Evolutionary conservation across 2,329 filamentous ascomycete genomes (phyloP), one percentile per base, ranked within the genome.

Genomic region (Aspergillus floridensis): DNA sequence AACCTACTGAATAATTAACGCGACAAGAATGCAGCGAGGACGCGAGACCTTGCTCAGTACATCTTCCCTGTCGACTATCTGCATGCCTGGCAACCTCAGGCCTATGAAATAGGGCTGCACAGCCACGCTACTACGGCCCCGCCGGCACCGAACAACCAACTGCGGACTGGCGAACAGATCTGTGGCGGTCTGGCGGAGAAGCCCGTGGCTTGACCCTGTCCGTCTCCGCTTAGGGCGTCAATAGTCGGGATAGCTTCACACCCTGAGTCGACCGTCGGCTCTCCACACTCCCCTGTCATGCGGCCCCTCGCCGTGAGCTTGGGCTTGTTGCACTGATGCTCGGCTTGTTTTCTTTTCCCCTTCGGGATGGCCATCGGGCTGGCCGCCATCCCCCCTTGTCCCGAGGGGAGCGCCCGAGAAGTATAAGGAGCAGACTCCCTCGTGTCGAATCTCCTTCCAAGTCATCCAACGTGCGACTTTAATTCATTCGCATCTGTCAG

Each of bases 201-300:
- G 26, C 19, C 53, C 60, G 65, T 66, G 65, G 65, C 65, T 67
- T 60, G 59, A 63, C 53, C 59, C 49, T 59, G 51, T 51, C 55
- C 52, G 38, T 44, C 38, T 44, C 38, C 38, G 38, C 38, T 44
- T 44, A 44, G 38, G 38, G 38, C 32, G 53, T 61, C 59, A 59
- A 59, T 61, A 59, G 57, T 47, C 44, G 52, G 35, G 49, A 60
- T 57, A 65, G 64, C 59, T 35, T 63, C 59, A 65, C 50, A 56
- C 61, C 58, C 49, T 61, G 52, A 58, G 44, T 47, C 53, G 41
- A 21, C 54, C 58, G 48, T 56, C 32, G 57, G 49, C 35, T 53
- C 53, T 31, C 41, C 53, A 50, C 51, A 51, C 58, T 58, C 60
- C 60, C 60, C 53, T 32, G 49, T 48, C 58, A 51, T 54, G 61